These are phyloP conservation scores for Saccharomycopsis sp. DNA, from an alignment of 805 yeast species.

Conservation along the genomic window DNA sequence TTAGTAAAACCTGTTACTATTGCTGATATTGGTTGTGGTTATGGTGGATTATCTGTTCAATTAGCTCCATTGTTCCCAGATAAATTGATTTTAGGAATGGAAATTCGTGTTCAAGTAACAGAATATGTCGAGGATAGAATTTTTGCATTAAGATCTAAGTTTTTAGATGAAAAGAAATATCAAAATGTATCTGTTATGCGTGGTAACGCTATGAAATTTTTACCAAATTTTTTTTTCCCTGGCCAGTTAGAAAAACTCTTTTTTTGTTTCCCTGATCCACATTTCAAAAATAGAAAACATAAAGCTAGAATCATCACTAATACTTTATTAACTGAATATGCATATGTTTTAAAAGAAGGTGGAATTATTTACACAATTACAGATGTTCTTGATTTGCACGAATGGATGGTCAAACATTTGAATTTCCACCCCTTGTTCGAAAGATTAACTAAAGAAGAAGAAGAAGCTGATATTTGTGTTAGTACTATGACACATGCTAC, in stretches of 20 bases:
- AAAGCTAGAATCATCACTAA: constrained; percentile 92
- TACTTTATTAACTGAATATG: constrained; percentile 84
- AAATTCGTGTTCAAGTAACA: constrained; percentile 94
- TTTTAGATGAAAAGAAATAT: constrained; percentile 32
- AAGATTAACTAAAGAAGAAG: constrained; percentile 73
- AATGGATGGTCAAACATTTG: constrained; percentile 93
- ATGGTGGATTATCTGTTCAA: constrained; percentile 81
- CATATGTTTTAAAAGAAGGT: constrained; percentile 75
- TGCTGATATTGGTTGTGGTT: constrained; percentile 97
- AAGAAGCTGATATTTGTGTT: constrained; percentile 70
- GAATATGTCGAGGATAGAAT: constrained; percentile 94
- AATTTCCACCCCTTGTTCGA: constrained; percentile 87
- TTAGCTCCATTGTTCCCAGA: constrained; percentile 72
- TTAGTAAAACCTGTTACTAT: constrained; percentile 57
- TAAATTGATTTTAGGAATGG: constrained; percentile 82
- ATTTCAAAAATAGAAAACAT: constrained; percentile 93
- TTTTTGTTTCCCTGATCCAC: constrained; percentile 99
- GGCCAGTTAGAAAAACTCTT: constrained; percentile 84
- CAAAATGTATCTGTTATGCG: constrained; percentile 85
- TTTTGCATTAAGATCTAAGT: constrained; percentile 67
- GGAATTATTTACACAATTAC: constrained; percentile 92
- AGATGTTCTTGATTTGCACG: constrained; percentile 85
- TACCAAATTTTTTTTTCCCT: constrained; percentile 84
- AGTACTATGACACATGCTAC: constrained; percentile 83
- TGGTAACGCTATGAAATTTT: constrained; percentile 95